phyloP scores from a whole-genome alignment of 208 protist genomes.

The Trypanosoma cruzi region DNA sequence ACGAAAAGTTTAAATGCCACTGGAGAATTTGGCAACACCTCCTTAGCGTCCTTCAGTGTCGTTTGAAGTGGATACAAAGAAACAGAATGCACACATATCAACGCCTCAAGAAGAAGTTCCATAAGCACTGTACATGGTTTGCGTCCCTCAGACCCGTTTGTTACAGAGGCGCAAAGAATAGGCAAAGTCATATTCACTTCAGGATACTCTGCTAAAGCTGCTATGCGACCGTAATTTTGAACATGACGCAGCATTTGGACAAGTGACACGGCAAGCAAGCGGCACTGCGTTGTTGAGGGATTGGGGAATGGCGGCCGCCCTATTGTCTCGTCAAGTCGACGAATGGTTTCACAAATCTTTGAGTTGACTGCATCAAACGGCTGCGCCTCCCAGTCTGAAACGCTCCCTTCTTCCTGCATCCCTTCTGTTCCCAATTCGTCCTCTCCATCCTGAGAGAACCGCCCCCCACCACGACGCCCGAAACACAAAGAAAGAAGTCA shows the following conservation, averaged over 20 bases:
- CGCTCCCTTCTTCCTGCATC: not conserved
- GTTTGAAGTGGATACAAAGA: conserved; percentile 65
- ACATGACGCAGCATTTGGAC: conserved; percentile 9
- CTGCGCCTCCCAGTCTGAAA: conserved; percentile 1
- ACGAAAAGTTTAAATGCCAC: conserved; percentile 50
- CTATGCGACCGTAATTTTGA: conserved; percentile 26
- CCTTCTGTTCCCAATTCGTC: not conserved
- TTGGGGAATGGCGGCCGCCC: conserved; percentile 71
- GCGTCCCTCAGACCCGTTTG: conserved; percentile 39
- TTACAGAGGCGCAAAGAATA: conserved; percentile 69
- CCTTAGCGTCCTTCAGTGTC: conserved; percentile 41
- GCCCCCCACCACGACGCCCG: not conserved
- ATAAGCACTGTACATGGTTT: conserved; percentile 54
- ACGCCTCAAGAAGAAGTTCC: conserved; percentile 36
- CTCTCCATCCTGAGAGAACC: not conserved
- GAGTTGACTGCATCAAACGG: conserved; percentile 12
- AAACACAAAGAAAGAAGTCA: not conserved
- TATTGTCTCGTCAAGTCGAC: conserved; percentile 47
- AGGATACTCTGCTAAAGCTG: conserved; percentile 22
- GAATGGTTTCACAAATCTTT: conserved; percentile 20
- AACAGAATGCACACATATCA: conserved; percentile 37
- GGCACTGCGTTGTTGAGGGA: conserved; percentile 20
- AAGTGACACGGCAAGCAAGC: conserved; percentile 33
- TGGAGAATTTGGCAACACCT: conserved; percentile 40
- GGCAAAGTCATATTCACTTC: conserved; percentile 71